phyloP scores from a whole-genome alignment of 257 asterid species.

The Agastache rugosa region DNA sequence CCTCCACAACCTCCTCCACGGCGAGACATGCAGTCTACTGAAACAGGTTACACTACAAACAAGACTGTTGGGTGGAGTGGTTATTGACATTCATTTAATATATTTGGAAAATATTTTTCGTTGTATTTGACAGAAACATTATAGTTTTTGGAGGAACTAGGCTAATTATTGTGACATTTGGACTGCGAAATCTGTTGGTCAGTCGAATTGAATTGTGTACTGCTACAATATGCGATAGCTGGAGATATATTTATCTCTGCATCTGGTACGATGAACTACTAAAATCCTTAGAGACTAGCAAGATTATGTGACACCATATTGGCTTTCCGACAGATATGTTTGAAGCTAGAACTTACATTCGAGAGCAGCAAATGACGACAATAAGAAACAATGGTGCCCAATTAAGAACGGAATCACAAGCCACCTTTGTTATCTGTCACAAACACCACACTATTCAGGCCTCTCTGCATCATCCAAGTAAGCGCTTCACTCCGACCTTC shows the following conservation, averaged over 20 bases:
- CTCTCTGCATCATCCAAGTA: too few relatives aligned
- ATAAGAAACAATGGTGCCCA: too few relatives aligned
- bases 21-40: constrained; percentile 45
- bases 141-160: constrained; percentile 17
- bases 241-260: not conserved
- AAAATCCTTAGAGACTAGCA: not conserved
- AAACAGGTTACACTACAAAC: constrained; percentile 68
- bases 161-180: constrained; percentile 19
- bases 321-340: too few relatives aligned
- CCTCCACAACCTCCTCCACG: constrained; percentile 59
- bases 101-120: not conserved
- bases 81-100: constrained; percentile 12
- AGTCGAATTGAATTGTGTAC: constrained; percentile 5
- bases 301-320: too few relatives aligned
- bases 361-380: too few relatives aligned
- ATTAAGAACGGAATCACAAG: too few relatives aligned
- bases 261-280: not conserved
- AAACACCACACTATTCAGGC: too few relatives aligned
- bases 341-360: too few relatives aligned
- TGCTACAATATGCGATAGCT: not conserved
- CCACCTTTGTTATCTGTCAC: too few relatives aligned
- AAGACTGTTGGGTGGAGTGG: constrained; percentile 92
- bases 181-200: constrained; percentile 5
- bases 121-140: constrained; percentile 11
- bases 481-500: too few relatives aligned